Evolutionary conservation across 768 basidiomycete species (phyloP).

Genomic region (Mycena belliarum): DNA sequence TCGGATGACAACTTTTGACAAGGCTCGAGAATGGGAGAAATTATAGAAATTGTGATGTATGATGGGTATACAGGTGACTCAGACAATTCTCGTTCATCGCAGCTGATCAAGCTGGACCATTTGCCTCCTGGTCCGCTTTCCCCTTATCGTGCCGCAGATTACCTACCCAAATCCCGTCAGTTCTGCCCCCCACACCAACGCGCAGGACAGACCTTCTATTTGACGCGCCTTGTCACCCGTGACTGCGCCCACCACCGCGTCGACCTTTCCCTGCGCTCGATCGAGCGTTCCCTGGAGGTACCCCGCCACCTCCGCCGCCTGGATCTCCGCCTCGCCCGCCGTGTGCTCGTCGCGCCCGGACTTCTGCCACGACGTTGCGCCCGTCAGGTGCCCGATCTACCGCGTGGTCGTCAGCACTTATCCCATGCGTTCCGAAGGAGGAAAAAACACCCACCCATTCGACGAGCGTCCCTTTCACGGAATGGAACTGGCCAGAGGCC

Average conservation of each 20-base stretch:
- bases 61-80: too few relatives aligned
- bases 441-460: slow-evolving; percentile 29
- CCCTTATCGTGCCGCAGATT: slow-evolving; percentile 11
- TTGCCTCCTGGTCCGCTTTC: slow-evolving; percentile 14
- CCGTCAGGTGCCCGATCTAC: slow-evolving; percentile 18
- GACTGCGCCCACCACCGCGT: slow-evolving; percentile 52
- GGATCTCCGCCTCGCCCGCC: slow-evolving; percentile 44
- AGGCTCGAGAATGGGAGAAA: too few relatives aligned
- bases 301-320: slow-evolving; percentile 48
- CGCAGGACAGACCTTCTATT: neutral
- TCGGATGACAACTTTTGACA: too few relatives aligned
- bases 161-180: neutral
- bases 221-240: slow-evolving; percentile 54
- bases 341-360: slow-evolving; percentile 18
- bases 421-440: neutral
- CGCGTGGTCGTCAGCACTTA: neutral
- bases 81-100: too few relatives aligned
- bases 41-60: too few relatives aligned
- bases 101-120: neutral
- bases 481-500: slow-evolving; percentile 35
- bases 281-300: slow-evolving; percentile 52
- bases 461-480: slow-evolving; percentile 36
- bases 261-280: slow-evolving; percentile 47
- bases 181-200: neutral
- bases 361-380: slow-evolving; percentile 12